Evolutionary conservation across 148 eudicot genomes (phyloP).

Genomic region (Spergularia bocconei): DNA sequence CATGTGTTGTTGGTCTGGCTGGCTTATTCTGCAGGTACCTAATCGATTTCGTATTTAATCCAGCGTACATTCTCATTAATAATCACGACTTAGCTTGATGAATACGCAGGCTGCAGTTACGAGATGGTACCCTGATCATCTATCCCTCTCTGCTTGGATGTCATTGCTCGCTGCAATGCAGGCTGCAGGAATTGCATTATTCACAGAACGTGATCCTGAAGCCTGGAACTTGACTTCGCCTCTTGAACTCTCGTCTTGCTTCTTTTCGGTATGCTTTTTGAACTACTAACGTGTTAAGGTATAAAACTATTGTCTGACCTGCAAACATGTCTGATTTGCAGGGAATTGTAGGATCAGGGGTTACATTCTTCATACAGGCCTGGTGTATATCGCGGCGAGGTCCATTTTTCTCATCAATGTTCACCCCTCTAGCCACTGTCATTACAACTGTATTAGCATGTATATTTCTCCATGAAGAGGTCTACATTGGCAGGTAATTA

Average conservation of each 20-base stretch:
- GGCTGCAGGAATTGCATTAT: background rate
- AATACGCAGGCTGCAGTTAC: background rate
- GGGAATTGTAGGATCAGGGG: slow-evolving; percentile 27
- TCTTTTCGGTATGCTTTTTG: slow-evolving; percentile 35
- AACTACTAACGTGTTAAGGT: too few species aligned
- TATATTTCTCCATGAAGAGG: slow-evolving; percentile 50
- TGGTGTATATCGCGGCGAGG: slow-evolving; percentile 66
- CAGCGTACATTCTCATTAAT: too few species aligned
- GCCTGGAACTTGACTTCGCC: slow-evolving; percentile 46
- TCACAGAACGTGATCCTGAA: background rate
- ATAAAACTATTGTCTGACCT: too few species aligned
- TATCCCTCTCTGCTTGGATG: background rate
- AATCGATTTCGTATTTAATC: too few species aligned
- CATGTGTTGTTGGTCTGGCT: slow-evolving; percentile 49
- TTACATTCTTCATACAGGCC: slow-evolving; percentile 47
- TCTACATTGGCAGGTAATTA: slow-evolving; percentile 61
- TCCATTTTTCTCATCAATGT: slow-evolving; percentile 70
- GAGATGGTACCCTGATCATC: background rate
- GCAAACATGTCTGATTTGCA: background rate
- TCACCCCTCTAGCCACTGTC: slow-evolving; percentile 60
- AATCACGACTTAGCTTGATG: background rate
- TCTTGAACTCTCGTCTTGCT: slow-evolving; percentile 34
- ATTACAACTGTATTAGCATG: slow-evolving; percentile 50
- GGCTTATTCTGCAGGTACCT: slow-evolving; percentile 64
- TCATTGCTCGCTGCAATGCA: background rate